Conservation (phyloP, 225 moss, liverwort and hornwort genomes). For the Pseudisothecium myosuroides region DNA sequence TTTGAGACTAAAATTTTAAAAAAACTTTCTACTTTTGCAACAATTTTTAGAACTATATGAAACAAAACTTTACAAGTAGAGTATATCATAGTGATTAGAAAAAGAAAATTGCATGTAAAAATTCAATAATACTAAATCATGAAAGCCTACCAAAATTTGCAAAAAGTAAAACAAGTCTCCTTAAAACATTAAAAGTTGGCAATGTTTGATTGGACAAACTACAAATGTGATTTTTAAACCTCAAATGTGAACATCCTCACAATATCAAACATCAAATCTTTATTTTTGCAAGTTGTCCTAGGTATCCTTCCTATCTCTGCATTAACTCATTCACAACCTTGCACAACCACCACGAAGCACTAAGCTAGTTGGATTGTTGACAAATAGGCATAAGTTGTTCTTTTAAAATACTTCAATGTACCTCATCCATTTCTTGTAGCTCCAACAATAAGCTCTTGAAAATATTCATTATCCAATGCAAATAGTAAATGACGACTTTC, state of each 20-base stretch:
- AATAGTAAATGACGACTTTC: neutral
- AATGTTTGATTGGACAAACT: neutral
- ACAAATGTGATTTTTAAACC: neutral
- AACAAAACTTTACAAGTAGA: no score
- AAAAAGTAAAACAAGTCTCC: neutral
- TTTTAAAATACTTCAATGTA: neutral
- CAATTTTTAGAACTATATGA: no score
- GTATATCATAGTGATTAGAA: neutral
- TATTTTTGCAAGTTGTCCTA: neutral
- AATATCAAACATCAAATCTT: neutral
- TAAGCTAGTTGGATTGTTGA: neutral
- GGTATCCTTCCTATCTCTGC: rapidly evolving
- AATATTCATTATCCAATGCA: no score
- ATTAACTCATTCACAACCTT: neutral
- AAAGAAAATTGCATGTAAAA: neutral
- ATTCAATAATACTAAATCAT: neutral
- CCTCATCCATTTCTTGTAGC: neutral
- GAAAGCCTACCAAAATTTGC: neutral
- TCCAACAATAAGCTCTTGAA: neutral
- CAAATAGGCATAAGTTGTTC: neutral
- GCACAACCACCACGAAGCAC: neutral
- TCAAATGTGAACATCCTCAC: neutral
- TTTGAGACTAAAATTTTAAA: no score
- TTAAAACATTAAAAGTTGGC: neutral
- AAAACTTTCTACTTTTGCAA: no score